These are phyloP conservation scores for Rhizophagus sp. DNA, from an alignment of 192 early-diverging fungal genomes.

Conservation along the genomic window DNA sequence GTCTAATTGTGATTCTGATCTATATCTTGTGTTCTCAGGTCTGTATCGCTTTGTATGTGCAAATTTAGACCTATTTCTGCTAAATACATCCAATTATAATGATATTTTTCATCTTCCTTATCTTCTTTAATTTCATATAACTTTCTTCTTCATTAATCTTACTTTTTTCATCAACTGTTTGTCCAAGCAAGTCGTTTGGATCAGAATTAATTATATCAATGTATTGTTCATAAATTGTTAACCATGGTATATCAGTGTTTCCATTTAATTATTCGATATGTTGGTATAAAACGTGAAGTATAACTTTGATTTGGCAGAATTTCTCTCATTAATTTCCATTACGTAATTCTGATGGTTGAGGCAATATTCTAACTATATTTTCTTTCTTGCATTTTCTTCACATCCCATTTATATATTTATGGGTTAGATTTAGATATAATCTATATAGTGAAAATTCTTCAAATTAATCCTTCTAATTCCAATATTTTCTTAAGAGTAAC, in stretches of 20 bases:
- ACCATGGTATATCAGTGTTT: neutral
- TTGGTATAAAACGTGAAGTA: no score
- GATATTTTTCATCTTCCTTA: neutral
- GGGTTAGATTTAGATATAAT: no score
- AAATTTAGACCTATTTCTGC: neutral
- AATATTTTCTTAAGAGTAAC: no score
- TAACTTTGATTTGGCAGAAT: no score
- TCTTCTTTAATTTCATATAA: neutral
- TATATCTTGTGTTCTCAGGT: neutral
- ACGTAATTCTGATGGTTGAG: no score
- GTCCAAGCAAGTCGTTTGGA: neutral
- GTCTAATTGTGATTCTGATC: neutral
- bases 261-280: neutral
- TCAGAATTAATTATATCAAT: neutral
- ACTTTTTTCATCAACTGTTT: neutral
- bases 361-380: no score
- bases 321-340: no score
- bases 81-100: neutral
- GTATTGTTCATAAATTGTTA: neutral
- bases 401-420: no score
- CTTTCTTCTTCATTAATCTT: neutral
- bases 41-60: neutral
- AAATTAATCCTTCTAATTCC: no score
- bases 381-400: no score
- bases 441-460: no score